Evolutionary conservation across 805 yeast genomes (phyloP).

Genomic region (Ogataea parapolymorpha): DNA sequence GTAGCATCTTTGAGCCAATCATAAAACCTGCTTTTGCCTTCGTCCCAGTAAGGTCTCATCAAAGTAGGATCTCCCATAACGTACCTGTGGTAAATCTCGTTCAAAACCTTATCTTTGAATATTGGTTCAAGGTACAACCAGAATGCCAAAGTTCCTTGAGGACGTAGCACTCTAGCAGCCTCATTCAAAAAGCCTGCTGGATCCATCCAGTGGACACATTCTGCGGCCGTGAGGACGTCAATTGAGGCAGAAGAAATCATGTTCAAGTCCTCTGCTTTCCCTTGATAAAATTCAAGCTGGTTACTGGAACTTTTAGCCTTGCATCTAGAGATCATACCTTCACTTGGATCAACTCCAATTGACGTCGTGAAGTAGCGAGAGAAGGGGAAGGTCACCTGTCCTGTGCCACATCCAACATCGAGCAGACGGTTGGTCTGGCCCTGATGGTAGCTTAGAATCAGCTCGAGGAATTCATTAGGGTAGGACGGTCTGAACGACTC

Average conservation of each 20-base stretch:
- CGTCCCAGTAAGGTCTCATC: slow-evolving; percentile 48
- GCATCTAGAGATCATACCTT: slow-evolving; percentile 52
- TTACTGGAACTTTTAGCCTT: slow-evolving; percentile 3
- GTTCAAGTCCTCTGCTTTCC: slow-evolving; percentile 29
- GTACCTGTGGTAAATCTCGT: slow-evolving; percentile 47
- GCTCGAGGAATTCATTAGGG: slow-evolving; percentile 45
- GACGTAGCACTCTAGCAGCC: slow-evolving; percentile 46
- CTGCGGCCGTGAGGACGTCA: slow-evolving; percentile 71
- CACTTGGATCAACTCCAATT: slow-evolving; percentile 63
- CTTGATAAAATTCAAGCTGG: slow-evolving; percentile 21
- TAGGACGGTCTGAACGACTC: slow-evolving; percentile 61
- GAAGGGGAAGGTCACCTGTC: slow-evolving; percentile 62
- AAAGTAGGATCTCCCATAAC: slow-evolving; percentile 45
- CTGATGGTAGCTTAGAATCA: slow-evolving; percentile 36
- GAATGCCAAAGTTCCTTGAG: slow-evolving; percentile 63
- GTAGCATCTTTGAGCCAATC: slow-evolving; percentile 27
- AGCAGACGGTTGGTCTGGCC: slow-evolving; percentile 36
- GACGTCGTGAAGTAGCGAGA: slow-evolving; percentile 43
- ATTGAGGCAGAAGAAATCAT: slow-evolving; percentile 33
- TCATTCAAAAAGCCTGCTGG: slow-evolving; percentile 36
- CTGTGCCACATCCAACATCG: slow-evolving; percentile 82
- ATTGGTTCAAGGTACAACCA: slow-evolving; percentile 77
- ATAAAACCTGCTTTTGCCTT: slow-evolving; percentile 42
- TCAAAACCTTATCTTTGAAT: slow-evolving; percentile 48
- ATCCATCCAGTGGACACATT: slow-evolving; percentile 78